A percentile compares a stretch with the other conserved stretches of the same genome.
Conservation (phyloP, 352 stramenopile species). For the Elongisporangium undulatum region DNA sequence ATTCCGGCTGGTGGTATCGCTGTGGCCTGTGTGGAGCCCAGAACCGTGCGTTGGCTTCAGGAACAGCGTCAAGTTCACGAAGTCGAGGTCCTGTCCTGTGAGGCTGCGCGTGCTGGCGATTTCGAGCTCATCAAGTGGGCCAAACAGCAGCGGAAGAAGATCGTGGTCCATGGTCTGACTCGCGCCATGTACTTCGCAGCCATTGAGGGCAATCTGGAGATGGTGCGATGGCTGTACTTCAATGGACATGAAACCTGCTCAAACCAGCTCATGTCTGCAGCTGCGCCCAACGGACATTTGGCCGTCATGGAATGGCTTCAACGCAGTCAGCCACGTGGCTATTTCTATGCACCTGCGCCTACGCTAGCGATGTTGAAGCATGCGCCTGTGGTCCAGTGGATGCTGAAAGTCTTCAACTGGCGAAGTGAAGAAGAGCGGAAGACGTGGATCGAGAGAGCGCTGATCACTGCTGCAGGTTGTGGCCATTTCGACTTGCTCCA, state of each 20-base stretch:
- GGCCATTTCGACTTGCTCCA: slow-evolving; percentile 6
- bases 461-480: not conserved
- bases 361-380: not conserved
- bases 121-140: not conserved
- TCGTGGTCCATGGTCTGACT: not conserved
- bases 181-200: slow-evolving; percentile 6
- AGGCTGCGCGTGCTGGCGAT: not conserved
- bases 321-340: slow-evolving; percentile 7
- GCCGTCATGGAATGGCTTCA: slow-evolving; percentile 13
- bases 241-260: not conserved
- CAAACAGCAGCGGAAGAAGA: not conserved
- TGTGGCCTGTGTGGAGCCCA: not conserved
- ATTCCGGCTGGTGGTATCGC: not conserved
- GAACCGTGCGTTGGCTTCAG: not conserved
- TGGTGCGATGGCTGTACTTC: not conserved
- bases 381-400: slow-evolving; percentile 13
- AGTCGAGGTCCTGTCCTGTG: not conserved
- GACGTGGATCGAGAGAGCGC: not conserved
- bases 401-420: not conserved
- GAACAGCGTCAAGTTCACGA: not conserved
- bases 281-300: slow-evolving; percentile 26
- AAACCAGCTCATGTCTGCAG: not conserved
- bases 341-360: slow-evolving; percentile 18
- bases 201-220: not conserved
- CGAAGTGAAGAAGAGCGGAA: not conserved